Conservation (phyloP, 495 filamentous ascomycete species). For the Ascobolus immersus region DNA sequence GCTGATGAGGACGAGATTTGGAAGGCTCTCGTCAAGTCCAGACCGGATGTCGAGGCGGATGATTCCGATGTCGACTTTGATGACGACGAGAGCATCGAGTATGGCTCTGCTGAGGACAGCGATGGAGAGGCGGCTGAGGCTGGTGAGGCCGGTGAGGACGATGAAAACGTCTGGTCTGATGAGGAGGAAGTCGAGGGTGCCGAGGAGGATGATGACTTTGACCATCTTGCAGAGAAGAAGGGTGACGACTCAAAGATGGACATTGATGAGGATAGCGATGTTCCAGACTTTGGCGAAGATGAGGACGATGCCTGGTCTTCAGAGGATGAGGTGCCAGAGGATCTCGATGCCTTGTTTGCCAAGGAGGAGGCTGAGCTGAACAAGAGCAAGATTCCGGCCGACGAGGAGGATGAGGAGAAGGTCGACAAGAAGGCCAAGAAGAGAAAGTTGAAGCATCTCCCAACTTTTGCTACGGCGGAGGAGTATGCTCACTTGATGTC, state of each 20-base stretch:
- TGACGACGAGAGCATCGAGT: no score
- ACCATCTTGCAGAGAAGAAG: slow-evolving; percentile 16
- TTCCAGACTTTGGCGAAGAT: slow-evolving; percentile 23
- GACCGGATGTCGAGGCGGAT: slow-evolving; percentile 47
- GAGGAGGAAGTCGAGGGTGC: slow-evolving; percentile 23
- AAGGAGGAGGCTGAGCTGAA: slow-evolving; percentile 13
- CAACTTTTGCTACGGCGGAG: slow-evolving; percentile 74
- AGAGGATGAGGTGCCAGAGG: slow-evolving; percentile 27
- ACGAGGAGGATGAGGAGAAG: slow-evolving; percentile 18
- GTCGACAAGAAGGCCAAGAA: slow-evolving; percentile 34
- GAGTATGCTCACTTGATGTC: slow-evolving; percentile 70
- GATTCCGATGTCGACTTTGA: slow-evolving; percentile 39
- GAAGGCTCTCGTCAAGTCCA: slow-evolving; percentile 65
- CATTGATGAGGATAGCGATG: slow-evolving; percentile 23
- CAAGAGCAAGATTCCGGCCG: slow-evolving; percentile 12
- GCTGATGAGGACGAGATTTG: slow-evolving; percentile 51
- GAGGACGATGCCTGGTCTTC: slow-evolving; percentile 26
- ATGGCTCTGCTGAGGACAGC: slow-evolving; percentile 24
- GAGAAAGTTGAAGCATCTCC: slow-evolving; percentile 65
- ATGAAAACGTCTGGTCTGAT: slow-evolving; percentile 25
- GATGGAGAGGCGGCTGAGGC: slow-evolving; percentile 24
- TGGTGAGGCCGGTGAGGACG: slow-evolving; percentile 24
- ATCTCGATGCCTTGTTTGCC: slow-evolving; percentile 21
- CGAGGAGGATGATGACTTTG: slow-evolving; percentile 18
- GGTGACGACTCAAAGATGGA: slow-evolving; percentile 22